Evolutionary conservation across 2,329 filamentous ascomycete genomes (phyloP), one percentile per base, ranked within the genome.

Genomic region (Fusarium tanahbumbuense): DNA sequence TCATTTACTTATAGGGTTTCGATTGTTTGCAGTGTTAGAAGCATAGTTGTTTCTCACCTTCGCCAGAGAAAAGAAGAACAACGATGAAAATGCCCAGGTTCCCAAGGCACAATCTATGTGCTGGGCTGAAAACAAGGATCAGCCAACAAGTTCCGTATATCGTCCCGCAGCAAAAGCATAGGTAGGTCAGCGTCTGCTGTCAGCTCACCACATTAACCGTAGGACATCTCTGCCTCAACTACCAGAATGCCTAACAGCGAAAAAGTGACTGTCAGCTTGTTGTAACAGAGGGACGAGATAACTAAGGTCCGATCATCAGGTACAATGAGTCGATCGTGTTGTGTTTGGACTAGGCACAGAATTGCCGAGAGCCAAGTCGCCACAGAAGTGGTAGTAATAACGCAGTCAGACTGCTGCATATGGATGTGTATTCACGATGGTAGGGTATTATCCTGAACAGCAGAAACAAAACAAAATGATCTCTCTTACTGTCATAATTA

Each of bases 361-460:
- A 41, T 52, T 70, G 67, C 53, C 62, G 48, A 58, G 48, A 58
- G 62, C 58, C 62, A 67, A 70, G 67, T 50, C 42, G 49, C 32
- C 53, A 67, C 41, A 23, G 46, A 27, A 25, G 30, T 34, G 25
- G 30, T 30, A 27, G 34, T 32, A 13, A 56, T 37, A 37, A 18
- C 30, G 22, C 34, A 23, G 23, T 32, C 13, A 60, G 20, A 34
- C 18, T 56, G 20, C 18, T 27, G 48, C 52, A n/a, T n/a, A n/a
- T n/a, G n/a, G n/a, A n/a, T 54, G 27, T 44, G 37, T 37, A 25
- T 34, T 54, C 40, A 54, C 30, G 16, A 48, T 20, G 25, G 20
- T n/a, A 37, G 28, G 27, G 22, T 32, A 11, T 27, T 22, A 20
- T 23, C 15, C 27, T 52, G 37, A 30, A 15, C 15, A 22, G 27